phyloP scores from a whole-genome alignment of 2,329 filamentous ascomycete genomes.

The Ceratocystis eucalypticola region DNA sequence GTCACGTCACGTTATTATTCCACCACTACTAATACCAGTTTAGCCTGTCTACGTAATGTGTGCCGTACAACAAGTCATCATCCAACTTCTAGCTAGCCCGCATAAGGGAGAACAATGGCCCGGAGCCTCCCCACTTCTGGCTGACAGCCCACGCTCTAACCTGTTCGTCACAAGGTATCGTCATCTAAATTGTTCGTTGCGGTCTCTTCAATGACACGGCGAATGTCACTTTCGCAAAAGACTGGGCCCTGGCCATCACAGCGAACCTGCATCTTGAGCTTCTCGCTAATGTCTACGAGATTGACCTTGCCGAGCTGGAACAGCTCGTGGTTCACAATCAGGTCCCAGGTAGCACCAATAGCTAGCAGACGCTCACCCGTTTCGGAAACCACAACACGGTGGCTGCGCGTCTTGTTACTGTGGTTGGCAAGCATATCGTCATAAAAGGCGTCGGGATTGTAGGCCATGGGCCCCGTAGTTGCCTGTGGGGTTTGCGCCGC shows the following conservation, averaged over 20 bases:
- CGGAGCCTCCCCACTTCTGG: not conserved
- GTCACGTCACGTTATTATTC: not conserved
- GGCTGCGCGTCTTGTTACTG: conserved; percentile 48
- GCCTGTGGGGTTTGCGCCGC: not conserved
- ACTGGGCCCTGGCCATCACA: conserved; percentile 84
- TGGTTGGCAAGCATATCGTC: conserved; percentile 48
- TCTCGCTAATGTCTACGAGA: conserved; percentile 65
- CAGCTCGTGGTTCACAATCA: conserved; percentile 67
- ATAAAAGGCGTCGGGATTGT: conserved; percentile 60
- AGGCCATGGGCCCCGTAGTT: conserved; percentile 55
- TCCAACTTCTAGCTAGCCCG: not conserved
- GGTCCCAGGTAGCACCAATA: conserved; percentile 74
- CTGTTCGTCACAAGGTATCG: conserved; percentile 42
- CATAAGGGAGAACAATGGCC: not conserved
- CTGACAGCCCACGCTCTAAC: no score
- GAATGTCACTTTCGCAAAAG: conserved; percentile 64
- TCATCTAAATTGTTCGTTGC: conserved; percentile 63
- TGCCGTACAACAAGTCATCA: not conserved
- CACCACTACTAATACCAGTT: no score
- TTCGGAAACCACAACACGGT: conserved; percentile 54
- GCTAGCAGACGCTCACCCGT: conserved; percentile 57
- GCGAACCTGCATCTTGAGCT: conserved; percentile 58
- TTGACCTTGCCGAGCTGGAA: conserved; percentile 69
- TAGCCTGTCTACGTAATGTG: not conserved
- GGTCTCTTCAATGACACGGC: conserved; percentile 63